A percentile compares a stretch with the other conserved stretches of the same genome.
phyloP scores from a whole-genome alignment of 768 basidiomycete genomes.

The Leucocoprinus leucothites region DNA sequence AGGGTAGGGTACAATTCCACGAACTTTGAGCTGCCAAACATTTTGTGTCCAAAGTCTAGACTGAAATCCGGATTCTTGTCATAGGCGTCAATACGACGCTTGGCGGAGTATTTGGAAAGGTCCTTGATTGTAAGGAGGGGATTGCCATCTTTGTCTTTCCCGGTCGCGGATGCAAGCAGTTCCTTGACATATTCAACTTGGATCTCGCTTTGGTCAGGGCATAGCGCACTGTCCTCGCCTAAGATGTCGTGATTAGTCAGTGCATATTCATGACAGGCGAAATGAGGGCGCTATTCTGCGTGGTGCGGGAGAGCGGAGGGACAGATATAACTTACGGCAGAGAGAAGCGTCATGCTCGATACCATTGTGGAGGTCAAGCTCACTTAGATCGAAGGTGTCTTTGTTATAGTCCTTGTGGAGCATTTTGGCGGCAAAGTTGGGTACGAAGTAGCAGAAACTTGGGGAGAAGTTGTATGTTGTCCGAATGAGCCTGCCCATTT shows the following conservation, averaged over 20 bases:
- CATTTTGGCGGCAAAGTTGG: constrained; percentile 55
- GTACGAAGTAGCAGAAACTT: constrained; percentile 65
- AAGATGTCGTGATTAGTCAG: background rate
- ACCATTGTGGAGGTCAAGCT: constrained; percentile 71
- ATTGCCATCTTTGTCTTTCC: constrained; percentile 48
- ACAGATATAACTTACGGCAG: constrained; percentile 42
- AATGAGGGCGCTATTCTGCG: no score
- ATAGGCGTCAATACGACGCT: constrained; percentile 58
- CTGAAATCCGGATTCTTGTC: constrained; percentile 55
- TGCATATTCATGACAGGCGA: no score
- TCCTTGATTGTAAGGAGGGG: constrained; percentile 53
- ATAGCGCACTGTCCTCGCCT: constrained; percentile 52
- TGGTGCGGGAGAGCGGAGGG: background rate
- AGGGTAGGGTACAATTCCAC: constrained; percentile 19
- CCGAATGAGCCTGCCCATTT: constrained; percentile 40
- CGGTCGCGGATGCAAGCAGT: constrained; percentile 55
- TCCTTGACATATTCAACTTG: constrained; percentile 51
- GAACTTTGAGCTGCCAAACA: constrained; percentile 69
- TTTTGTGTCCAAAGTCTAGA: constrained; percentile 45
- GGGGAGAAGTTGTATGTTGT: constrained; percentile 68
- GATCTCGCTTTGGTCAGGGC: constrained; percentile 49
- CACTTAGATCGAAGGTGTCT: constrained; percentile 63
- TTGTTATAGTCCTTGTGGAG: constrained; percentile 52
- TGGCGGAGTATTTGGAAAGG: constrained; percentile 51
- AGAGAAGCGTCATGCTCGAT: constrained; percentile 73